Base-by-base conservation (phyloP, 2,329 filamentous ascomycete species). In the Calonectria hawksworthii region DNA sequence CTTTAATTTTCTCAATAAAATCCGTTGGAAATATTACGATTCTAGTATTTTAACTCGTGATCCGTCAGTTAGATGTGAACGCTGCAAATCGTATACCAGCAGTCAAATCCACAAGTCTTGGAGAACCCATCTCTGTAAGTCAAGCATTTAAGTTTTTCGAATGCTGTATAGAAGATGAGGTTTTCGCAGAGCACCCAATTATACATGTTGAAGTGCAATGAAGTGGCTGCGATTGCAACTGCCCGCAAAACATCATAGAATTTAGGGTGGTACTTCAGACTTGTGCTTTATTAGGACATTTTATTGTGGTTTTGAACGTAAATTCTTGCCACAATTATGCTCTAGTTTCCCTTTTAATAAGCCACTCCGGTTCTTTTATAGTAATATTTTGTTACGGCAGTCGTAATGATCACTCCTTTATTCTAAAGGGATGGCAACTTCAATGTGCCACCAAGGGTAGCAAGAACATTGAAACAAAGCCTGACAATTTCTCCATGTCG, bases 1-100 rank as follows among this genome's bases (percentile, higher is more conserved):
- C 28, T 70, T 47, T 54, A 68, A 51, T 64, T 80, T 80, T 78
- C 75, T 80, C 13, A 75, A 81, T 81, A 78, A 74, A 78, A 72
- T 70, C 74, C 75, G 50, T 70, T 78, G 75, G 52, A 74, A 28
- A 18, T 41, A 63, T 30, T 18, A 26, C 32, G 1, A 21, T 28
- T 5, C 4, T 9, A 8, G 14, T 5, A 41, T 36, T 41, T 21
- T 4, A 6, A 18, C 2, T 9, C 23, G 7, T 16, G 14, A 18
- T 28, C 6, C 10, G 1, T 23, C 1, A 41, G 5, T 5, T 9
- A 41, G 13, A 14, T 63, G 34, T 38, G 21, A 14, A 38, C 11
- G 6, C n/a, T 8, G 6, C 41, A n/a, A n/a, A 44, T 21, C n/a
- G 8, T 44, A n/a, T 10, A 6, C 2, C 10, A 11, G 18, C 14